These are phyloP conservation scores for Xylaria nigripes DNA, from an alignment of 495 filamentous ascomycete genomes.

Conservation along the genomic window DNA sequence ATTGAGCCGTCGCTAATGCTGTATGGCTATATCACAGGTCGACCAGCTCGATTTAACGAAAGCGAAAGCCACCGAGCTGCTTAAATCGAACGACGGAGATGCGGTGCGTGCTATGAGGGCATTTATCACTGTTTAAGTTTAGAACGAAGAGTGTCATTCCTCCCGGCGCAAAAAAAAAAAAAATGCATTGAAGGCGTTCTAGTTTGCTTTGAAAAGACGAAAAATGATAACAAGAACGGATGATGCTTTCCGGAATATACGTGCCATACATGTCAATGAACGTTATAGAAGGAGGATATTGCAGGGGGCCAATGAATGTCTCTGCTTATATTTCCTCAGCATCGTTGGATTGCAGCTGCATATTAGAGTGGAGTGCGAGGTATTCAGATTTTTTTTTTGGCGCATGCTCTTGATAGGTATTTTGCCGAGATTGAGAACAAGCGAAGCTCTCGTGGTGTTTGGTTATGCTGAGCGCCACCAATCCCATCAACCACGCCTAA, in stretches of 20 bases:
- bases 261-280: not conserved
- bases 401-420: no score
- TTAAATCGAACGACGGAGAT: slow-evolving; percentile 73
- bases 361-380: no score
- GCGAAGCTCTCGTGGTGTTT: not conserved
- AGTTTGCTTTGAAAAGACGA: not conserved
- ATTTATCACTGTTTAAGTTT: slow-evolving; percentile 23
- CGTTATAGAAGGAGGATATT: no score
- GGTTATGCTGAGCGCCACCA: not conserved
- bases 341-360: not conserved
- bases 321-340: not conserved
- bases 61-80: slow-evolving; percentile 71
- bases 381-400: no score
- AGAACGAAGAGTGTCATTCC: not conserved
- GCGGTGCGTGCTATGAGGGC: slow-evolving; percentile 61
- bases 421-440: not conserved
- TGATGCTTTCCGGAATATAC: not conserved
- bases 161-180: not conserved
- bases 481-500: not conserved
- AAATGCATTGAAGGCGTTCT: slow-evolving; percentile 16
- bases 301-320: no score
- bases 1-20: not conserved
- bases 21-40: slow-evolving; percentile 39
- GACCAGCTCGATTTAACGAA: slow-evolving; percentile 75
- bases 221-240: not conserved